A percentile compares a stretch with the other conserved stretches of the same genome.
These are phyloP conservation scores for Cardiospermum halicacabum DNA, from an alignment of 345 rosid species.

Conservation along the genomic window DNA sequence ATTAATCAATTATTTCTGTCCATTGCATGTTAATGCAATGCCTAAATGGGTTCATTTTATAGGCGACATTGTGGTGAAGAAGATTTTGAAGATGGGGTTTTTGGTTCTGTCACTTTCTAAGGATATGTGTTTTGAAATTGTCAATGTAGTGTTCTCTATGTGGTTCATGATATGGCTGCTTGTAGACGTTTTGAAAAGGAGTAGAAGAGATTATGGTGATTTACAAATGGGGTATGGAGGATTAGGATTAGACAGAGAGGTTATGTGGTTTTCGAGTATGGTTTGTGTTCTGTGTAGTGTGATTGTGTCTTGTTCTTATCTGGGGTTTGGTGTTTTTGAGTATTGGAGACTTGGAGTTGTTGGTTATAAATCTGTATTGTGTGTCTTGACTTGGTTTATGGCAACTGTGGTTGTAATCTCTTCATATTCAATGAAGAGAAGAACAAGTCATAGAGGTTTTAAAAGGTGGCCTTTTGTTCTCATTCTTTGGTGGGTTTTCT, in stretches of 20 bases:
- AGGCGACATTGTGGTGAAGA: background rate
- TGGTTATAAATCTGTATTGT: conserved; percentile 16
- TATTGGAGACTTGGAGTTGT: conserved; percentile 21
- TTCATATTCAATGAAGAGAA: conserved; percentile 24
- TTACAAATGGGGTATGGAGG: background rate
- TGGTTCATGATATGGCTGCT: conserved; percentile 26
- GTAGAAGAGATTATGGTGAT: conserved; percentile 14
- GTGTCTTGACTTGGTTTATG: conserved; percentile 35
- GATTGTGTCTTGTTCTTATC: conserved; percentile 21
- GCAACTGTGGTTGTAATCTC: conserved; percentile 27
- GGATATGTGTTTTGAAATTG: conserved; percentile 19
- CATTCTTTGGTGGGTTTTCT: conserved; percentile 48
- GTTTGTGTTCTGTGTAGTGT: conserved; percentile 25
- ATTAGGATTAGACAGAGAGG: background rate
- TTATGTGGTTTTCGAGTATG: background rate
- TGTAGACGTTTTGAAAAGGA: conserved; percentile 16
- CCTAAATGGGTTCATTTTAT: background rate
- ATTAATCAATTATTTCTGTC: background rate
- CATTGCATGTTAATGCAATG: conserved; percentile 2
- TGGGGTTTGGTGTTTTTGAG: conserved; percentile 33
- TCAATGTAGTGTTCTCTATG: conserved; percentile 24
- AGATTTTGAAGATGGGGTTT: background rate
- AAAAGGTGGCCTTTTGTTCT: conserved; percentile 47
- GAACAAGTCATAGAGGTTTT: conserved; percentile 6
- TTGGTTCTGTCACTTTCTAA: conserved; percentile 2